These are phyloP conservation scores for Tetragonia tetragonoides DNA, from an alignment of 148 eudicot species.

Conservation along the genomic window DNA sequence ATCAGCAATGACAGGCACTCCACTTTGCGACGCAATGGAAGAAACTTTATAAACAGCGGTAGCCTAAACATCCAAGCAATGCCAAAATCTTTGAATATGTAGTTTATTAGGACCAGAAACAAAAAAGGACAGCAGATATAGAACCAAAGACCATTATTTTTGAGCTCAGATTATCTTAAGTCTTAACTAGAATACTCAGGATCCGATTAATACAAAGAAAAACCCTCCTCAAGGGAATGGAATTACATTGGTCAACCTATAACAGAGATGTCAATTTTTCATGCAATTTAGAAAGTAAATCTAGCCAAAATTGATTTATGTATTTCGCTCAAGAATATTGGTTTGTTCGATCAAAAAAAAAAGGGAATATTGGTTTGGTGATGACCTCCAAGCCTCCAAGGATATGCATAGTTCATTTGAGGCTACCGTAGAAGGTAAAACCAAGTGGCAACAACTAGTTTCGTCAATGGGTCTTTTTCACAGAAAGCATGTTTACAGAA, in stretches of 20 bases:
- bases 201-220: not conserved
- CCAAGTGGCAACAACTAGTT: no score
- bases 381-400: no score
- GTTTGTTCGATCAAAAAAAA: no score
- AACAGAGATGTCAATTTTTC: not conserved
- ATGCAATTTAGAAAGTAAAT: not conserved
- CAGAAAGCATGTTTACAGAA: no score
- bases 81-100: not conserved
- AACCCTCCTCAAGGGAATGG: not conserved
- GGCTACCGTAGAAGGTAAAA: no score
- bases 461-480: no score
- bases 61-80: conserved; percentile 46
- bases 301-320: not conserved
- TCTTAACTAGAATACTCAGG: not conserved
- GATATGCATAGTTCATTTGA: no score
- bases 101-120: not conserved
- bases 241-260: not conserved
- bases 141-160: not conserved
- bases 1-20: conserved; percentile 87
- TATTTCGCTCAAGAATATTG: not conserved
- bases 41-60: conserved; percentile 95
- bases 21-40: conserved; percentile 63
- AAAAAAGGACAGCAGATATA: no score
- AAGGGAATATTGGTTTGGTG: not conserved
- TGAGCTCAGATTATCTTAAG: not conserved